A percentile compares a stretch with the other conserved stretches of the same genome.
These are phyloP conservation scores for Erysiphe neolycopersici DNA, from an alignment of 2,329 filamentous ascomycete genomes.

Conservation along the genomic window DNA sequence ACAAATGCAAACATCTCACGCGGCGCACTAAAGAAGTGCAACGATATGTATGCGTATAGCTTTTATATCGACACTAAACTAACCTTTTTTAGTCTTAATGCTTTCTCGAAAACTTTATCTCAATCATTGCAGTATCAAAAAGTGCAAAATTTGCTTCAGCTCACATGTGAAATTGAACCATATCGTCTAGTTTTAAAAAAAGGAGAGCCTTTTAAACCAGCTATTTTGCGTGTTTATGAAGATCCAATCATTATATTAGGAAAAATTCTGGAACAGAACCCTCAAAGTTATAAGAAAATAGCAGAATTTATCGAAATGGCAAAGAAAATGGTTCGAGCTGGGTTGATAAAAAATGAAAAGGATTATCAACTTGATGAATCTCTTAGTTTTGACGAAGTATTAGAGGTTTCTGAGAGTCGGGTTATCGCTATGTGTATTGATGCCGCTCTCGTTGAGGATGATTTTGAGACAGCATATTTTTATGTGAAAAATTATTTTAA, in stretches of 20 bases:
- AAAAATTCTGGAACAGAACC: constrained; percentile 52
- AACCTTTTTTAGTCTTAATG: constrained; percentile 24
- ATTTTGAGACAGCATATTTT: constrained; percentile 68
- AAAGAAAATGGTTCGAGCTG: constrained; percentile 34
- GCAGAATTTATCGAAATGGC: constrained; percentile 48
- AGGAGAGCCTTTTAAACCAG: constrained; percentile 53
- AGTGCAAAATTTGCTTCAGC: constrained; percentile 36
- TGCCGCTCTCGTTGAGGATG: constrained; percentile 47
- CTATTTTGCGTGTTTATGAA: constrained; percentile 47
- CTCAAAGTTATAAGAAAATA: constrained; percentile 44
- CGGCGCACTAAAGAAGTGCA: constrained; percentile 51
- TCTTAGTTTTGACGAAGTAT: not conserved
- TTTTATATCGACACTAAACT: not conserved
- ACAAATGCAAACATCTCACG: constrained; percentile 55
- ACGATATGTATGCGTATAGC: constrained; percentile 33
- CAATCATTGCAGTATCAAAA: constrained; percentile 25
- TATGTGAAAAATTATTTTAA: constrained; percentile 49
- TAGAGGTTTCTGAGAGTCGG: constrained; percentile 27
- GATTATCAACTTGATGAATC: not conserved
- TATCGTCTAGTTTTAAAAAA: constrained; percentile 58
- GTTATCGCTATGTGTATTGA: constrained; percentile 62
- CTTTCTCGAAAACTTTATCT: constrained; percentile 32
- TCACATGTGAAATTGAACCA: constrained; percentile 48
- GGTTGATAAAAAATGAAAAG: constrained; percentile 15
- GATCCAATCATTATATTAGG: constrained; percentile 49